phyloP scores from a whole-genome alignment of 352 stramenopile species.

The Globisporangium cylindrosporum region DNA sequence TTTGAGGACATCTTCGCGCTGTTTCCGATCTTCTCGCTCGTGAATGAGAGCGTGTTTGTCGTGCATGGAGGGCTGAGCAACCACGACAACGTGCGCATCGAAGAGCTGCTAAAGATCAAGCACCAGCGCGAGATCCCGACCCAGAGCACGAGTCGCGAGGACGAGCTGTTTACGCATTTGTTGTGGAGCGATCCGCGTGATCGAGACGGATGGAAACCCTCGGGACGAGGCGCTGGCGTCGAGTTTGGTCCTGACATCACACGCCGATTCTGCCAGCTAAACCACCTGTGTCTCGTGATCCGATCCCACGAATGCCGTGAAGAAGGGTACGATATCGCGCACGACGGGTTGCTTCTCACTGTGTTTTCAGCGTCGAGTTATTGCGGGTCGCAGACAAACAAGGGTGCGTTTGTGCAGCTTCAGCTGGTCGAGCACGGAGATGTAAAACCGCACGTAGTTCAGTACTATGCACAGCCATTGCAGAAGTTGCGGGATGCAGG shows the following conservation, averaged over 20 bases:
- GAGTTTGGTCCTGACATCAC: conserved; percentile 94
- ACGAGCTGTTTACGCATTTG: conserved; percentile 89
- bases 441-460: conserved; percentile 89
- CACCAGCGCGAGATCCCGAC: conserved; percentile 88
- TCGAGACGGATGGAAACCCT: conserved; percentile 55
- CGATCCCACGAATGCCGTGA: conserved; percentile 92
- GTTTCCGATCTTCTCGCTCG: conserved; percentile 88
- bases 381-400: conserved; percentile 90
- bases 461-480: conserved; percentile 88
- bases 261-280: conserved; percentile 82
- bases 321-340: conserved; percentile 88
- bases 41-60: conserved; percentile 91
- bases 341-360: conserved; percentile 84
- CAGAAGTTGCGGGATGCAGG: conserved; percentile 66
- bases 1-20: conserved; percentile 86
- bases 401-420: conserved; percentile 74
- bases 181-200: conserved; percentile 90
- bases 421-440: conserved; percentile 64
- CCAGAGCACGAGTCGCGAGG: conserved; percentile 69
- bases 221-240: conserved; percentile 85
- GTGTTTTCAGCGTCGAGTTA: conserved; percentile 93
- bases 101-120: conserved; percentile 81
- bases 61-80: conserved; percentile 91
- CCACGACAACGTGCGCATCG: conserved; percentile 84
- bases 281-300: conserved; percentile 88